Evolutionary conservation across 2,329 filamentous ascomycete genomes (phyloP), one percentile per base, ranked within the genome.

Genomic region (Mariannaea sp.): DNA sequence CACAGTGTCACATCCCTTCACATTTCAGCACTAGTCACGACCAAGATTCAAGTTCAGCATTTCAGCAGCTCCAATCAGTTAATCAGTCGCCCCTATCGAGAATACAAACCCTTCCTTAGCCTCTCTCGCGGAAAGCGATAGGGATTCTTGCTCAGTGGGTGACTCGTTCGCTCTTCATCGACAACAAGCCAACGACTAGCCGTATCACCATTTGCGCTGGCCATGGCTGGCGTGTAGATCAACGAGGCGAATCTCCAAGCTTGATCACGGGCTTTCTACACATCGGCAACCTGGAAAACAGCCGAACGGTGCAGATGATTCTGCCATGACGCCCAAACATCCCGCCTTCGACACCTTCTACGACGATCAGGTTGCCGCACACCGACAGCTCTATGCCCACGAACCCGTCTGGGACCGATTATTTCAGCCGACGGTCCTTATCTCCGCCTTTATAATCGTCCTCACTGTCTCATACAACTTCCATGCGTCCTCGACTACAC

Each of bases 281-380:
- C 51, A 41, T 58, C 49, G 53, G 50, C 45, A 63, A 59, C 57
- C 58, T 63, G 60, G 48, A 60, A 13, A 24, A 55, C 47, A 47
- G 45, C 46, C 49, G 40, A 49, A 54, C 44, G 49, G 33, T 45
- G 45, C 50, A 42, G 53, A 59, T 48, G 46, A 61, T 53, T 56
- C 64, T 69, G 63, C 69, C 58, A 73, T 73, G 71, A 71, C 59
- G 68, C 64, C 65, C 57, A 65, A 65, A 60, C 58, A 69, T 56
- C 56, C 61, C 51, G 60, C 66, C 40, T 70, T 71, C 60, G 65
- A 68, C 33, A 65, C 58, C 43, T 71, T 71, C 50, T 71, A 73
- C 64, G 67, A 73, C 65, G 67, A 69, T 59, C 68, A 67, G 53
- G 65, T 71, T 57, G 60, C 58, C 36, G 71, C 68, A 51, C 64